phyloP scores from a whole-genome alignment of 805 yeast species.

The Ascoidea rubescens region DNA sequence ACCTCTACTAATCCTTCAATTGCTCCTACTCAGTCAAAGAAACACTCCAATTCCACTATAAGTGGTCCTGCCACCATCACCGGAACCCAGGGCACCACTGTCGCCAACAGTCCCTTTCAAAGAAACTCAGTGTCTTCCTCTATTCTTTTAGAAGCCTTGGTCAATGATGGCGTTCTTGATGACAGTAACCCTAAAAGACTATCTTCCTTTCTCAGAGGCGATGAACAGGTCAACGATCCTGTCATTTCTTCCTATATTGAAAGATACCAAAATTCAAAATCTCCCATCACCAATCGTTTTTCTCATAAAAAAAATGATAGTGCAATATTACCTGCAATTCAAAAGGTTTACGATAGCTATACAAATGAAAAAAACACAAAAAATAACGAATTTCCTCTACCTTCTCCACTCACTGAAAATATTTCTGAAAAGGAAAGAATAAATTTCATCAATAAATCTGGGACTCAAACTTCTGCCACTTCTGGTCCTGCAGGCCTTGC shows the following conservation, averaged over 20 bases:
- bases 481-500: not conserved
- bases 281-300: not conserved
- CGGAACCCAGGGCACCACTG: not conserved
- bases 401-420: not conserved
- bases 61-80: not conserved
- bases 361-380: not conserved
- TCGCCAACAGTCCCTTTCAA: conserved; percentile 2
- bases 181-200: conserved; percentile 57
- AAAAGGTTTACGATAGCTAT: conserved; percentile 8
- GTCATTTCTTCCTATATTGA: conserved; percentile 4
- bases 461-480: not conserved
- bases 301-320: no score
- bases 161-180: conserved; percentile 60
- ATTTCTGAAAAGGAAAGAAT: conserved; percentile 1
- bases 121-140: conserved; percentile 42
- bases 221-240: conserved; percentile 20
- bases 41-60: not conserved
- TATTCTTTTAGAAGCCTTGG: conserved; percentile 50
- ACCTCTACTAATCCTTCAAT: conserved; percentile 1
- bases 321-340: conserved; percentile 5
- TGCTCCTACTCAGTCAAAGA: not conserved
- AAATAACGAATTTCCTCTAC: not conserved
- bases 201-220: conserved; percentile 61
- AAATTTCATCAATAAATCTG: conserved; percentile 5
- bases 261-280: not conserved